phyloP scores from a whole-genome alignment of 805 yeast species.

The Saccharomycopsis vini region DNA sequence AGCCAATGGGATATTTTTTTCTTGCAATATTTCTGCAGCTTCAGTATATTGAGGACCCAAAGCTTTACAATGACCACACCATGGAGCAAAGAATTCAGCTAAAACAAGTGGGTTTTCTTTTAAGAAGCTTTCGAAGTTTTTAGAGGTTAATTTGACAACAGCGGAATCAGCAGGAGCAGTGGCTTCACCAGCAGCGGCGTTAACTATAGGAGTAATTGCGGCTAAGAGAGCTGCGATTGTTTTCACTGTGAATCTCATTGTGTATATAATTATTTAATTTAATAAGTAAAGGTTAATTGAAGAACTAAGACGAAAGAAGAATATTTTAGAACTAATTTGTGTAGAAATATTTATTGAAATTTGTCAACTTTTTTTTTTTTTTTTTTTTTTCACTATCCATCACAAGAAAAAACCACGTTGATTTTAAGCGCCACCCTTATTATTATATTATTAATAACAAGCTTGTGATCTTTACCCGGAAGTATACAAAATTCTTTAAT shows the following conservation, averaged over 20 bases:
- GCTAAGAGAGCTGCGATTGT: slow-evolving; percentile 36
- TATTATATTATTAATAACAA: too few species aligned
- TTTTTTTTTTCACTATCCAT: too few species aligned
- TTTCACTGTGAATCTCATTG: slow-evolving; percentile 33
- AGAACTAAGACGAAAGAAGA: too few species aligned
- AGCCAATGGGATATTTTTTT: slow-evolving; percentile 60
- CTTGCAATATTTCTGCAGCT: slow-evolving; percentile 60
- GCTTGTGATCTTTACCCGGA: too few species aligned
- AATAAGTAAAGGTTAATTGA: too few species aligned
- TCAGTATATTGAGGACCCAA: slow-evolving; percentile 71
- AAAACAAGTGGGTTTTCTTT: slow-evolving; percentile 67
- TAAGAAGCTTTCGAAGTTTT: slow-evolving; percentile 57
- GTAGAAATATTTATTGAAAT: too few species aligned
- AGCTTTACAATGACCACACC: slow-evolving; percentile 96
- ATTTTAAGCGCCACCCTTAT: too few species aligned
- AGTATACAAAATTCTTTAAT: too few species aligned
- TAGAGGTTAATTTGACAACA: slow-evolving; percentile 69
- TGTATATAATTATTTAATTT: background rate
- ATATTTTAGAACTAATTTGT: too few species aligned
- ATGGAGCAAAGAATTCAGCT: slow-evolving; percentile 88
- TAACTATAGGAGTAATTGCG: slow-evolving; percentile 24
- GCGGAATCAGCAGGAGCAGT: slow-evolving; percentile 76
- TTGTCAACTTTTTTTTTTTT: too few species aligned
- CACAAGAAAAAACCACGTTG: too few species aligned
- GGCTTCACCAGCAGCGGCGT: slow-evolving; percentile 42